A percentile compares a stretch with the other conserved stretches of the same genome.
phyloP scores from a whole-genome alignment of 2,329 filamentous ascomycete species.

The Atkinsonella hypoxylon region DNA sequence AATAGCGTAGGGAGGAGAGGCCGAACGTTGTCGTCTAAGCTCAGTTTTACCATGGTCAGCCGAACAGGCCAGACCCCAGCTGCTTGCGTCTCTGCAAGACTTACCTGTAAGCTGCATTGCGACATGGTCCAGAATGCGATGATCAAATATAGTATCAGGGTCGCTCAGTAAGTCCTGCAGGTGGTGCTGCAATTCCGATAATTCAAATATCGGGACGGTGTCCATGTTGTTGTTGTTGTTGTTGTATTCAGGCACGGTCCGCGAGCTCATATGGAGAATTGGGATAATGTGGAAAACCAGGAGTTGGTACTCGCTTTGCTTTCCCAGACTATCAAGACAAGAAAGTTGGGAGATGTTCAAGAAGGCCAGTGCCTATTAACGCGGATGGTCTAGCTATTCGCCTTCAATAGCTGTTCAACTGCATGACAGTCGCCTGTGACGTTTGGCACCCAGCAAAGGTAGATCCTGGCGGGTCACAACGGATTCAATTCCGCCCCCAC shows the following conservation, averaged over 20 bases:
- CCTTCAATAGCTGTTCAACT: not conserved
- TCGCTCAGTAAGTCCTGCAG: conserved; percentile 36
- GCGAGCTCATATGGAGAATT: conserved; percentile 14
- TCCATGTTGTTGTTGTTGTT: conserved; percentile 25
- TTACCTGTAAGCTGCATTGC: conserved; percentile 45
- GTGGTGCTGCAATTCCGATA: conserved; percentile 43
- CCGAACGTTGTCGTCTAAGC: conserved; percentile 37
- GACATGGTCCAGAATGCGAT: conserved; percentile 45
- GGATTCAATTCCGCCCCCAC: conserved; percentile 5
- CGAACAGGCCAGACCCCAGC: too few species aligned
- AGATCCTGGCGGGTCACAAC: not conserved
- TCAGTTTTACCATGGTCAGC: not conserved
- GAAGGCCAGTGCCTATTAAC: too few species aligned
- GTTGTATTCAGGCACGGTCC: conserved; percentile 23
- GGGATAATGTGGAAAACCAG: not conserved
- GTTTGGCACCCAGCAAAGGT: not conserved
- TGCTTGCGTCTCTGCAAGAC: not conserved
- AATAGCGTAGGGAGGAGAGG: conserved; percentile 41
- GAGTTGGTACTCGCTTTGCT: too few species aligned
- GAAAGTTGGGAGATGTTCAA: too few species aligned
- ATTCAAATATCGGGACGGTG: conserved; percentile 34
- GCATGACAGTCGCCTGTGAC: not conserved
- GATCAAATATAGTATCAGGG: conserved; percentile 28
- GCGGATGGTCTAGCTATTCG: too few species aligned
- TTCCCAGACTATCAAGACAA: too few species aligned